Base-by-base conservation (phyloP, 495 filamentous ascomycete genomes). In the Annulohypoxylon stygium region DNA sequence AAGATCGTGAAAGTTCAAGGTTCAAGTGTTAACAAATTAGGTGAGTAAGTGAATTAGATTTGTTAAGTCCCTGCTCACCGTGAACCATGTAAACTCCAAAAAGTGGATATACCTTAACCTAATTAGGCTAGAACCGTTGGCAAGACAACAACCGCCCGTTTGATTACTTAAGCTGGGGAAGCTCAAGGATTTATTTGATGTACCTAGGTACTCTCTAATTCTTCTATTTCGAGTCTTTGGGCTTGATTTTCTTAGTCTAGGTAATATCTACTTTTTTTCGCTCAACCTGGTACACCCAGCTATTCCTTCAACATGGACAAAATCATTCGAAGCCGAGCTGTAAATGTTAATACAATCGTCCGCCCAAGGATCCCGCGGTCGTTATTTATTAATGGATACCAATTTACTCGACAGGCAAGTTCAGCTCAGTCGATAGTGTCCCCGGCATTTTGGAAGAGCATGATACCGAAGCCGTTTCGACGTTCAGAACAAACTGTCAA, bases 401-500 rank as follows among this genome's bases (percentile, higher is more conserved):
- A 50, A 55, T 6, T 64, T 25, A 50, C 58, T 33, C 77, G 72
- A 20, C 45, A 69, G 61, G 51, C 70, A 48, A 80, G 78, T 72
- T 77, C 80, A 20, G 59, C 76, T 23, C 90, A 90, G 33, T 88
- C 86, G 66, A 81, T 94, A 69, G 83, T 85, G 18, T 88, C 93
- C 66, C 77, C 86, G 6, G 89, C 89, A 2, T 86, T 94, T 80
- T 97, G 93, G 93, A 83, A 83, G 47, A 87, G 87, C 3, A 79
- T 96, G 66, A 84, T 96, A 65, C 81, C 86, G 14, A 88, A 88
- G 67, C 84, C 82, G 18, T 68, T 85, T 34, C 81, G 79, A 30
- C 50, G 53, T 23, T 55, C 63, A 6, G 64, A 74, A 33, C 48
- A 47, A 51, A 47, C 65, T 5, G 69, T 66, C 2, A 64, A 70